These are phyloP conservation scores for Theobroma grandiflorum DNA, from an alignment of 441 rosid species.

Conservation along the genomic window DNA sequence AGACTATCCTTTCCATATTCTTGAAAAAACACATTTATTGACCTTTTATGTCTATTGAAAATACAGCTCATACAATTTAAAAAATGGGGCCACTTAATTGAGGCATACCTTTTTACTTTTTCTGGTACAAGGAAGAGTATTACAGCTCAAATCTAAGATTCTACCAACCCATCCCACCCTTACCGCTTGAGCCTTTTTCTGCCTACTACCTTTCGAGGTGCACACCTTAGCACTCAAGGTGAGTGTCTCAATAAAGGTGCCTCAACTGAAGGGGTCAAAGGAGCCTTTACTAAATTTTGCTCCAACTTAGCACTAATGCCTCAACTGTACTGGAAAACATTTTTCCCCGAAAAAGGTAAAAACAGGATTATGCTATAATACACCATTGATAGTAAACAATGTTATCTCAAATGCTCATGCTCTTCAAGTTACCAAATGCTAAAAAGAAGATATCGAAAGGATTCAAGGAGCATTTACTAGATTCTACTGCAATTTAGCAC, in stretches of 20 bases:
- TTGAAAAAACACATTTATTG: not conserved
- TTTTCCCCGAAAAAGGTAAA: not conserved
- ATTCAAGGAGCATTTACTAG: not conserved
- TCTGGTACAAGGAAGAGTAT: not conserved
- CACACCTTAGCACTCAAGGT: not conserved
- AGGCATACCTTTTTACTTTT: not conserved
- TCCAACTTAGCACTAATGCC: not conserved
- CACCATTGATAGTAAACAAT: too few species aligned
- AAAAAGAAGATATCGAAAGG: not conserved
- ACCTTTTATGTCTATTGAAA: not conserved
- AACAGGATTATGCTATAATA: too few species aligned
- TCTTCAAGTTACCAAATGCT: not conserved
- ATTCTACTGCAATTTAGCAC: constrained; percentile 16
- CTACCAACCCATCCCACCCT: not conserved
- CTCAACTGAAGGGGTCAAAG: not conserved
- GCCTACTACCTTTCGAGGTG: not conserved
- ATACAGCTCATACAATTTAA: not conserved
- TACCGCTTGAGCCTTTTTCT: not conserved
- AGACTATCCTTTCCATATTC: not conserved
- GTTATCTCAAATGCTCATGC: not conserved
- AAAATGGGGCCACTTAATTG: not conserved
- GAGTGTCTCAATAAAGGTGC: not conserved
- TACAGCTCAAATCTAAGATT: not conserved
- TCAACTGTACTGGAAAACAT: not conserved
- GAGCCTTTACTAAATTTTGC: not conserved